phyloP scores from a whole-genome alignment of 805 yeast genomes.

The fission yeast (Schizosaccharomyces pombe) region DNA sequence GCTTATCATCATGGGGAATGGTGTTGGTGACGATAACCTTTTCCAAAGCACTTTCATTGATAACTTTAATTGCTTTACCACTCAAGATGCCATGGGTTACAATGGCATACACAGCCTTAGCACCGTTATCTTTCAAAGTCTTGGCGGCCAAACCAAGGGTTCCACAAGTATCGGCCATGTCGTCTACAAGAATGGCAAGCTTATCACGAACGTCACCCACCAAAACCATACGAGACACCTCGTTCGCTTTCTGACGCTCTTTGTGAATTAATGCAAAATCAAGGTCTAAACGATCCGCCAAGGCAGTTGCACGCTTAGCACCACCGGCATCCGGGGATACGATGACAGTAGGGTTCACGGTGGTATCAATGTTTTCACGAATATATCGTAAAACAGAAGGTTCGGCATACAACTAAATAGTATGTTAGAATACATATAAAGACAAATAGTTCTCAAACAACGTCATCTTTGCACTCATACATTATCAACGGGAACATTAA shows the following conservation, averaged over 20 bases:
- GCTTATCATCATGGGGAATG: conserved; percentile 53
- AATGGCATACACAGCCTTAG: conserved; percentile 67
- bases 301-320: conserved; percentile 83
- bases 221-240: conserved; percentile 79
- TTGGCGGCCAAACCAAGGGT: conserved; percentile 89
- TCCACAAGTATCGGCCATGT: conserved; percentile 97
- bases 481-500: conserved; percentile 85
- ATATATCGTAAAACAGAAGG: conserved; percentile 73
- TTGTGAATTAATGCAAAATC: conserved; percentile 90
- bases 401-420: conserved; percentile 89
- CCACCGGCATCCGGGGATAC: conserved; percentile 99
- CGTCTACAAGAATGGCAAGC: conserved; percentile 72
- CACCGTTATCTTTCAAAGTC: conserved; percentile 55
- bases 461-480: too few relatives aligned
- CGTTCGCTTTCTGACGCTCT: conserved; percentile 86
- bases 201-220: conserved; percentile 83
- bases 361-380: conserved; percentile 29
- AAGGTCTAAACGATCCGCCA: conserved; percentile 78
- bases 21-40: conserved; percentile 80
- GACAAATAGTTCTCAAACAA: too few relatives aligned
- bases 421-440: too few relatives aligned
- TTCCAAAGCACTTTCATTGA: conserved; percentile 42
- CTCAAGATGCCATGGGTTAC: conserved; percentile 91
- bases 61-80: conserved; percentile 54
- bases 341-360: conserved; percentile 35